A percentile compares a stretch with the other conserved stretches of the same genome.
phyloP scores from a whole-genome alignment of 78 protist species.

The Diacronema lutheri region DNA sequence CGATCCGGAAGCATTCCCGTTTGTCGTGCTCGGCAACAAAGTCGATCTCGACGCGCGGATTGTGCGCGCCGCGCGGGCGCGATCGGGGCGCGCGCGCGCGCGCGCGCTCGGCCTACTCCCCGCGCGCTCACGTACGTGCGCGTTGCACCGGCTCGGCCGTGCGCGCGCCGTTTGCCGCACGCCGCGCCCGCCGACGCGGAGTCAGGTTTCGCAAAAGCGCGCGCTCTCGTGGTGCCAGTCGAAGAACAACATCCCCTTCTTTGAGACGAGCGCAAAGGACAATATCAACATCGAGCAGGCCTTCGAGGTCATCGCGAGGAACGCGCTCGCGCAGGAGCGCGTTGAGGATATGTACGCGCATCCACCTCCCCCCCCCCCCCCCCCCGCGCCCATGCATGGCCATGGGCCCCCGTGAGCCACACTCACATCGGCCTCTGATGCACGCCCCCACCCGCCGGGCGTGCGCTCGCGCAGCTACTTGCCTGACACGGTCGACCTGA shows the following conservation, averaged over 20 bases:
- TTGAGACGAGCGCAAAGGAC: slow-evolving; percentile 98
- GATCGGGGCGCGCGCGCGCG: background rate
- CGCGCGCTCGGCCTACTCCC: no score
- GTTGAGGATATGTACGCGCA: slow-evolving; percentile 13
- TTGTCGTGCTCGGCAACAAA: slow-evolving; percentile 97
- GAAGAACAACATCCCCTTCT: slow-evolving; percentile 91
- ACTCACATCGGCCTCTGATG: no score
- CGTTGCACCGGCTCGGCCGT: no score
- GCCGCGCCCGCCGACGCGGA: no score
- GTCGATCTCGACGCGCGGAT: slow-evolving; percentile 87
- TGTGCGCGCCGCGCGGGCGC: slow-evolving; percentile 39
- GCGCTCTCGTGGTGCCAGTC: slow-evolving; percentile 93
- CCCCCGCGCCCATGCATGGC: no score
- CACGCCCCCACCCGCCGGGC: no score
- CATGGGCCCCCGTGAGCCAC: no score
- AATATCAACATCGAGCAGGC: slow-evolving; percentile 97
- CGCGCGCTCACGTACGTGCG: no score
- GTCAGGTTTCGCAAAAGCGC: slow-evolving; percentile 60
- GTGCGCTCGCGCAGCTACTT: no score
- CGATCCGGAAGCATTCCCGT: slow-evolving; percentile 94
- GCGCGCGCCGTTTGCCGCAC: no score
- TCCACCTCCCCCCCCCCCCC: no score
- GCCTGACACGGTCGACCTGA: no score
- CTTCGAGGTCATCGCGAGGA: slow-evolving; percentile 86
- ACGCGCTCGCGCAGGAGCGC: slow-evolving; percentile 77